A percentile compares a stretch with the other conserved stretches of the same genome.
These are phyloP conservation scores for Roridomyces roridus DNA, from an alignment of 768 basidiomycete genomes.

Conservation along the genomic window DNA sequence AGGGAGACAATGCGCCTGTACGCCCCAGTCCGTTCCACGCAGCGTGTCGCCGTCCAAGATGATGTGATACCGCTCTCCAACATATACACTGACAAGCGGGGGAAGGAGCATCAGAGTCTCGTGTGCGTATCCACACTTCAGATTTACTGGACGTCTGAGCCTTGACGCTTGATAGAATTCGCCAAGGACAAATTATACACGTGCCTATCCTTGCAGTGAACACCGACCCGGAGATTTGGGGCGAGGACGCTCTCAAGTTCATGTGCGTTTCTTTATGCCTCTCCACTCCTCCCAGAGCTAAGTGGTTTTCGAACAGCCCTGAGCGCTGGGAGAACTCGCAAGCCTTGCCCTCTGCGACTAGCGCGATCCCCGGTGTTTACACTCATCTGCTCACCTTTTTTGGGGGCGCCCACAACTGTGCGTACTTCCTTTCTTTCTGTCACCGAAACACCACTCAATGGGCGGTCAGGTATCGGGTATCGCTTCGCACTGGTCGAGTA, in stretches of 20 bases:
- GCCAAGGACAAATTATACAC: not conserved
- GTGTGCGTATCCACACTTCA: constrained; percentile 10
- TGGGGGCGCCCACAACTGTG: constrained; percentile 44
- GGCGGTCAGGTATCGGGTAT: constrained; percentile 64
- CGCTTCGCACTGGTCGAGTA: constrained; percentile 69
- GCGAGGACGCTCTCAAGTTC: not conserved
- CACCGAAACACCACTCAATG: not conserved
- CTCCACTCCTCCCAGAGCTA: too few relatives aligned
- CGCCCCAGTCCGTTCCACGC: constrained; percentile 51
- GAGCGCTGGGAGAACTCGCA: constrained; percentile 67
- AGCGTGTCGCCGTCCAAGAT: constrained; percentile 54
- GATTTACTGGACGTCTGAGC: not conserved
- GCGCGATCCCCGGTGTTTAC: constrained; percentile 63
- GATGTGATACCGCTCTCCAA: constrained; percentile 57
- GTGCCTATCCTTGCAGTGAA: not conserved
- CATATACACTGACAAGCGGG: constrained; percentile 51
- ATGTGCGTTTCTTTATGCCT: constrained; percentile 36
- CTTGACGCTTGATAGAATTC: not conserved
- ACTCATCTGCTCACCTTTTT: constrained; percentile 65
- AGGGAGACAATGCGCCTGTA: constrained; percentile 65
- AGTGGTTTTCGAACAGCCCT: constrained; percentile 53
- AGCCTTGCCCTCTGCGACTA: constrained; percentile 46
- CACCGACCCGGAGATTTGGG: not conserved
- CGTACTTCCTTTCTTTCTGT: not conserved
- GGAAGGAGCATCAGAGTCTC: constrained; percentile 44